These are phyloP conservation scores for Annulohypoxylon bovei DNA, from an alignment of 495 filamentous ascomycete genomes.

Conservation along the genomic window DNA sequence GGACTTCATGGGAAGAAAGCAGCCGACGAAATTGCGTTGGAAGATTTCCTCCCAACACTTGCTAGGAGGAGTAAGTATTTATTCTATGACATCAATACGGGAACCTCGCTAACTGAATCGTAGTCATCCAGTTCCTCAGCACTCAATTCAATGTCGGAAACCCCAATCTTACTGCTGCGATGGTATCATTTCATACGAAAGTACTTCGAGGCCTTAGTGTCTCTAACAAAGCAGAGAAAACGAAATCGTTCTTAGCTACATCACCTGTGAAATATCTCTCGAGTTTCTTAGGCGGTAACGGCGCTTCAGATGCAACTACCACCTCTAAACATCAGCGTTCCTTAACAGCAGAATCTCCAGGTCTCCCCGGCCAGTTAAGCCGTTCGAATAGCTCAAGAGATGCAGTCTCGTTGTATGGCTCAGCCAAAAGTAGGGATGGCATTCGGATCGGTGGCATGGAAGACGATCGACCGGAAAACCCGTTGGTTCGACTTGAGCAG, in stretches of 20 bases:
- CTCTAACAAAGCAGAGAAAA: slow-evolving; percentile 66
- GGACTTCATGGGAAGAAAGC: slow-evolving; percentile 68
- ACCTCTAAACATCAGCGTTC: slow-evolving; percentile 52
- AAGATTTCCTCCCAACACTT: slow-evolving; percentile 75
- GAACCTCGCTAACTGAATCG: slow-evolving; percentile 30
- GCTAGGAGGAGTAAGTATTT: slow-evolving; percentile 68
- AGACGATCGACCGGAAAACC: slow-evolving; percentile 61
- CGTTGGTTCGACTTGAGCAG: slow-evolving; percentile 78
- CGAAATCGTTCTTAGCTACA: slow-evolving; percentile 72
- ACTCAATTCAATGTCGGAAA: slow-evolving; percentile 77
- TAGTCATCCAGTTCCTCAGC: slow-evolving; percentile 71
- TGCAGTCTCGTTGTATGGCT: slow-evolving; percentile 54
- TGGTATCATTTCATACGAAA: slow-evolving; percentile 75
- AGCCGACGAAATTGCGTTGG: slow-evolving; percentile 72
- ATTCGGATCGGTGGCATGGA: slow-evolving; percentile 53
- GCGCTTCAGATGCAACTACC: slow-evolving; percentile 38
- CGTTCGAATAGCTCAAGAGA: slow-evolving; percentile 57
- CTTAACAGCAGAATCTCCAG: slow-evolving; percentile 49
- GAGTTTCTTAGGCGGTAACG: slow-evolving; percentile 73
- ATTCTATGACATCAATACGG: background rate
- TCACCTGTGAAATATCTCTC: slow-evolving; percentile 94
- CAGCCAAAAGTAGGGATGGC: slow-evolving; percentile 60
- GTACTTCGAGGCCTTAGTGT: slow-evolving; percentile 77
- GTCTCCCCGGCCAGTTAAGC: slow-evolving; percentile 47
- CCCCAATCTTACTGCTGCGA: slow-evolving; percentile 67